Evolutionary conservation across 208 protist genomes (phyloP).

Genomic region (Leishmania turanica): DNA sequence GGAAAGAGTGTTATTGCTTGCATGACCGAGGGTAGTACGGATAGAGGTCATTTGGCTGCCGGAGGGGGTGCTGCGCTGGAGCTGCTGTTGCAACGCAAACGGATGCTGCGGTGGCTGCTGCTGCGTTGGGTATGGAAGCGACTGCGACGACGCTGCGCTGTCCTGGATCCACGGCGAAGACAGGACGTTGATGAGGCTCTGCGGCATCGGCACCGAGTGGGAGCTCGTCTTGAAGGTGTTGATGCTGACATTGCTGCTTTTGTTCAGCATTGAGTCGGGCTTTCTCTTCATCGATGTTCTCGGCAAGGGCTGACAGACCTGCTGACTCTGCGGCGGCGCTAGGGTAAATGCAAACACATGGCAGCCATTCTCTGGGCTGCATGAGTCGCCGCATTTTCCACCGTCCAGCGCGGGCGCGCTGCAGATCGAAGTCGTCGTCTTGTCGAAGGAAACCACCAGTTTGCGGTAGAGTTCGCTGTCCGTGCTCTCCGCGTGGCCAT

Average conservation of each 20-base stretch:
- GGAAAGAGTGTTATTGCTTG: not conserved
- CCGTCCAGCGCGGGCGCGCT: not conserved
- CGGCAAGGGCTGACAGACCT: not conserved
- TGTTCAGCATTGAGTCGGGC: not conserved
- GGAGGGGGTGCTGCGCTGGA: not conserved
- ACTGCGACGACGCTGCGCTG: not conserved
- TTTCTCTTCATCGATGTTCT: not conserved
- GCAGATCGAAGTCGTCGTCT: conserved; percentile 18
- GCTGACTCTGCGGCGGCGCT: not conserved
- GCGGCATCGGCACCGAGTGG: conserved; percentile 5
- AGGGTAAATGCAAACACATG: not conserved
- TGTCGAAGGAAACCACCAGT: not conserved
- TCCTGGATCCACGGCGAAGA: conserved; percentile 8
- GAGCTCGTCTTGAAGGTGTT: conserved; percentile 7
- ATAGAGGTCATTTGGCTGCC: not conserved
- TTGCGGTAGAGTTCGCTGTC: conserved; percentile 7
- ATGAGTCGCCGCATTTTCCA: not conserved
- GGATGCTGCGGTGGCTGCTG: conserved; percentile 3
- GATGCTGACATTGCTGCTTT: not conserved
- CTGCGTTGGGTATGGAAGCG: not conserved
- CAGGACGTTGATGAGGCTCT: conserved; percentile 7
- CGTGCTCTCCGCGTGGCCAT: not conserved
- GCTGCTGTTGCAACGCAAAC: not conserved
- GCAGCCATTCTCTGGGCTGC: not conserved
- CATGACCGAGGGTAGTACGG: not conserved